phyloP scores from a whole-genome alignment of 352 stramenopile species.

The Albugo candida region DNA sequence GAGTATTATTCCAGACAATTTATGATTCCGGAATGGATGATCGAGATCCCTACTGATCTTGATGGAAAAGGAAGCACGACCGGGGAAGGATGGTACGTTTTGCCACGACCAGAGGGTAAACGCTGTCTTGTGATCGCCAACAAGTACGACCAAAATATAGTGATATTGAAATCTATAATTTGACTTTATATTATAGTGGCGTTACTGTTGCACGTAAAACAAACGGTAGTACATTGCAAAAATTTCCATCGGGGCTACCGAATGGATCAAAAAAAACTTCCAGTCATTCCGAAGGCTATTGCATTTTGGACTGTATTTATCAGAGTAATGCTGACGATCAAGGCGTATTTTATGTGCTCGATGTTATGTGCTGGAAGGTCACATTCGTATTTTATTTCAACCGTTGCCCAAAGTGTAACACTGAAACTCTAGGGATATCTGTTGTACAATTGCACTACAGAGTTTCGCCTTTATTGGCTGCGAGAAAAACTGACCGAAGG shows the following conservation, averaged over 20 bases:
- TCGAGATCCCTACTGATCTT: slow-evolving; percentile 64
- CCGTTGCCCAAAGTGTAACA: neutral
- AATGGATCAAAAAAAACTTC: slow-evolving; percentile 69
- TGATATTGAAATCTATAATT: neutral
- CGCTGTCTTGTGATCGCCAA: slow-evolving; percentile 76
- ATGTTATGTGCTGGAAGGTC: slow-evolving; percentile 88
- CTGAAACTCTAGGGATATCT: slow-evolving; percentile 33
- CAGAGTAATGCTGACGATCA: slow-evolving; percentile 41
- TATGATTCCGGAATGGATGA: slow-evolving; percentile 80
- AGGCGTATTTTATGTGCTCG: slow-evolving; percentile 79
- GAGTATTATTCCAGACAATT: slow-evolving; percentile 70
- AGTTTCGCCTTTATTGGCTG: slow-evolving; percentile 85
- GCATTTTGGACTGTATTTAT: slow-evolving; percentile 85
- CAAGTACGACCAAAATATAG: slow-evolving; percentile 19
- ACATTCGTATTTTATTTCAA: neutral
- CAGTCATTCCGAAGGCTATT: slow-evolving; percentile 46
- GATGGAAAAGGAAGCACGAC: slow-evolving; percentile 50
- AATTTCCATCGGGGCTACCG: slow-evolving; percentile 67
- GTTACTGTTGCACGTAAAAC: slow-evolving; percentile 59
- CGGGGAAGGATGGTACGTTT: slow-evolving; percentile 77
- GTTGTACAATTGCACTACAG: slow-evolving; percentile 84
- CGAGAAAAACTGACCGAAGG: slow-evolving; percentile 78
- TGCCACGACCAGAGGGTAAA: slow-evolving; percentile 82
- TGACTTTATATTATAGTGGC: slow-evolving; percentile 18
- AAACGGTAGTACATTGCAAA: slow-evolving; percentile 63